phyloP scores from a whole-genome alignment of 164 flowering plant genomes.

The Malania oleifera region DNA sequence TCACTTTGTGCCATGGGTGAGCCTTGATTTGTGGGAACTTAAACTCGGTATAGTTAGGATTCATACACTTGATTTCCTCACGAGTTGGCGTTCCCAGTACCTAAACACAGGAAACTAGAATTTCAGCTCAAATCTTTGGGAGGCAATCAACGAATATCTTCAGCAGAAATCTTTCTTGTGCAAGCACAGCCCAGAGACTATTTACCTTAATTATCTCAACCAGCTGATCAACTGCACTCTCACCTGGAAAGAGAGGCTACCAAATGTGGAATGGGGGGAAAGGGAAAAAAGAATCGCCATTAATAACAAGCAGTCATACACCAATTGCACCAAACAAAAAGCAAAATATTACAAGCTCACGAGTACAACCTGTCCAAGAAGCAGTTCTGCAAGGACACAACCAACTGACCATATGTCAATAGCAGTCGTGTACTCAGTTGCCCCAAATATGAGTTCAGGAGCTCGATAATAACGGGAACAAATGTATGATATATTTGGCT shows the following conservation, averaged over 20 bases:
- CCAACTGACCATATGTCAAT: constrained; percentile 89
- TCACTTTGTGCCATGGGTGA: constrained; percentile 75
- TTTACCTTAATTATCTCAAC: constrained; percentile 81
- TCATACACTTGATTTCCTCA: constrained; percentile 80
- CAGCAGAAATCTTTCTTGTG: no score
- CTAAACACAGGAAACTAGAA: constrained; percentile 15
- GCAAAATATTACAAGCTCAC: constrained; percentile 2
- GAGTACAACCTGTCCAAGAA: constrained; percentile 66
- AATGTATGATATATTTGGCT: constrained; percentile 82
- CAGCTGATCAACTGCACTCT: constrained; percentile 81
- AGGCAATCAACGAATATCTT: no score
- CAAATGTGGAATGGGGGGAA: constrained; percentile 13
- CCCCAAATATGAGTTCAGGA: constrained; percentile 85
- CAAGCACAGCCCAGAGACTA: neutral
- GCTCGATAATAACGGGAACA: constrained; percentile 90
- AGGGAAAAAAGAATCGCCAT: neutral
- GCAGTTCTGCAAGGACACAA: constrained; percentile 76
- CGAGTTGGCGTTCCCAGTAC: constrained; percentile 77
- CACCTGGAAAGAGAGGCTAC: constrained; percentile 74
- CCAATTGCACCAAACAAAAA: neutral
- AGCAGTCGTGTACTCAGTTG: constrained; percentile 80
- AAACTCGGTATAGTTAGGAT: constrained; percentile 69
- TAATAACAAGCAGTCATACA: neutral
- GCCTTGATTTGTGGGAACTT: constrained; percentile 70
- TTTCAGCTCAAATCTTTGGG: no score